phyloP scores from a whole-genome alignment of 139 green algal species.

The Spirogloea muscicola region DNA sequence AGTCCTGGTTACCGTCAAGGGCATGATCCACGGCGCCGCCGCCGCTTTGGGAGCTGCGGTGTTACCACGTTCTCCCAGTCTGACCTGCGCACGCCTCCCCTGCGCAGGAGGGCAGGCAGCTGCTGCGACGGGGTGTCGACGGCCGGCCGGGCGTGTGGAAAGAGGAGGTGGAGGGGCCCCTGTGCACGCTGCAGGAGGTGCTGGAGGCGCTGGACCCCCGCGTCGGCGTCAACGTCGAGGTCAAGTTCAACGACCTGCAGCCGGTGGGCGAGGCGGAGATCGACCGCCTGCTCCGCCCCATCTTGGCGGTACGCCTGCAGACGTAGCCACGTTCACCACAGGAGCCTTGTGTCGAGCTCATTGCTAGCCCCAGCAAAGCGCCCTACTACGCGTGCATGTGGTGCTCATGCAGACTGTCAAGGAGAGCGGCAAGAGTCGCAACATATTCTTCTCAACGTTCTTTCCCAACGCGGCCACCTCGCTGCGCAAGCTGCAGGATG shows the following conservation, averaged over 20 bases:
- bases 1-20: too few relatives aligned
- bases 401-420: not conserved
- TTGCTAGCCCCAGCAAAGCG: too few relatives aligned
- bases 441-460: not conserved
- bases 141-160: conserved; percentile 3
- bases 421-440: not conserved
- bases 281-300: conserved; percentile 4
- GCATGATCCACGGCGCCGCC: too few relatives aligned
- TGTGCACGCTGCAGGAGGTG: conserved; percentile 24
- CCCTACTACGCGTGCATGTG: too few relatives aligned
- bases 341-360: too few relatives aligned
- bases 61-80: not conserved
- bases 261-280: not conserved
- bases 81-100: not conserved
- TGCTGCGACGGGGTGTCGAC: not conserved
- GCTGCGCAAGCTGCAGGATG: not conserved
- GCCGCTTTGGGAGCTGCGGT: too few relatives aligned
- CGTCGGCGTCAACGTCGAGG: conserved; percentile 36
- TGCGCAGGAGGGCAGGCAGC: conserved; percentile 13
- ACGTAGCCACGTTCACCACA: too few relatives aligned
- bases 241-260: conserved; percentile 41
- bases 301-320: too few relatives aligned
- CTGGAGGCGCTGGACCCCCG: conserved; percentile 1
- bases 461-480: not conserved
- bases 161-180: conserved; percentile 14